These are phyloP conservation scores for Hymenoscyphus linearis DNA, from an alignment of 2,329 filamentous ascomycete genomes.

Conservation along the genomic window DNA sequence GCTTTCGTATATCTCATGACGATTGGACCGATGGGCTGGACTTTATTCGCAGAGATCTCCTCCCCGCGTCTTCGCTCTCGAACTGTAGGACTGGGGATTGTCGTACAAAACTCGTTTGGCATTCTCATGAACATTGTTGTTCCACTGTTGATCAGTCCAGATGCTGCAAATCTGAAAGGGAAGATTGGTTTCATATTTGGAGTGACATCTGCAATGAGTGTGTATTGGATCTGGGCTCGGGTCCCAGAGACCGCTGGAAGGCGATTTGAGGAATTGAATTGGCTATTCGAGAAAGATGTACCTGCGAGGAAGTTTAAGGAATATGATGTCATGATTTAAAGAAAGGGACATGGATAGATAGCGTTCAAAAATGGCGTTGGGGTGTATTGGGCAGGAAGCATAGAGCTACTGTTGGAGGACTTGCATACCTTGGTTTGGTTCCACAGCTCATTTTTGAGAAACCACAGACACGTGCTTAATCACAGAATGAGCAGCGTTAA, in stretches of 20 bases:
- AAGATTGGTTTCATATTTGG: slow-evolving; percentile 35
- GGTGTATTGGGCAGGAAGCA: background rate
- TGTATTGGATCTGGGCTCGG: slow-evolving; percentile 45
- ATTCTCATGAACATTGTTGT: slow-evolving; percentile 8
- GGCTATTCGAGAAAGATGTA: slow-evolving; percentile 56
- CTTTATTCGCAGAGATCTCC: slow-evolving; percentile 38
- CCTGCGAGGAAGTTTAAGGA: slow-evolving; percentile 23
- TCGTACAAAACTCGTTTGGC: slow-evolving; percentile 7
- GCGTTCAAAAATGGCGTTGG: background rate
- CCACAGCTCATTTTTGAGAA: background rate
- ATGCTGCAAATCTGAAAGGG: slow-evolving; percentile 31
- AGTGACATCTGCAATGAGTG: slow-evolving; percentile 23
- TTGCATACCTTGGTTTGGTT: background rate
- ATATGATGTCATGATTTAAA: slow-evolving; percentile 1
- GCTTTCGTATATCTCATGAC: slow-evolving; percentile 11
- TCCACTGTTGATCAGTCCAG: slow-evolving; percentile 31
- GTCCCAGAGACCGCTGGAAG: slow-evolving; percentile 73
- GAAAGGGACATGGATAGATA: background rate
- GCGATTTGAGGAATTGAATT: slow-evolving; percentile 77
- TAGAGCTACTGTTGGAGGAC: background rate
- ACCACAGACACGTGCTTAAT: background rate
- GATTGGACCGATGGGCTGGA: slow-evolving; percentile 35
- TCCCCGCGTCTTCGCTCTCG: slow-evolving; percentile 36
- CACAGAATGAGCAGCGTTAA: background rate
- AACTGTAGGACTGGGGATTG: slow-evolving; percentile 5